These are phyloP conservation scores for Chytriomyces hyalinus DNA, from an alignment of 192 early-diverging fungal species.

Conservation along the genomic window DNA sequence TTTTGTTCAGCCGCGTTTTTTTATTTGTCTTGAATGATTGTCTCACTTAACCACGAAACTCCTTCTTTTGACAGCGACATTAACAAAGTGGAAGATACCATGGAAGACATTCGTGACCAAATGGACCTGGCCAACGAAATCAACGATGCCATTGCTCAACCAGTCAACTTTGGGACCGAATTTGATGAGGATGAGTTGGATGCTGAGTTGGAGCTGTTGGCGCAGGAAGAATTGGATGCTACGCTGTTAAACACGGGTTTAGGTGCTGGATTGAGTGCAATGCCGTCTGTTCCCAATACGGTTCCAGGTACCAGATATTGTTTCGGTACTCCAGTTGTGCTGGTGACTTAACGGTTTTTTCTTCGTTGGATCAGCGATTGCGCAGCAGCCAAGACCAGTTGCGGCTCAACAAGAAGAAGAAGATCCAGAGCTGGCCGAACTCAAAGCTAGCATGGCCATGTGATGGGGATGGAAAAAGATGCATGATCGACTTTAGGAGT, in stretches of 20 bases:
- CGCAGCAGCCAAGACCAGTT: conserved; percentile 51
- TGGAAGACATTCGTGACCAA: conserved; percentile 98
- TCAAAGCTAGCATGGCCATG: conserved; percentile 80
- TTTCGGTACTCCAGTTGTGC: neutral
- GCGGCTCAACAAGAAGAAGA: conserved; percentile 66
- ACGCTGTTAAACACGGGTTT: conserved; percentile 77
- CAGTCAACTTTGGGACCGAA: conserved; percentile 83
- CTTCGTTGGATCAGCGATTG: conserved; percentile 46
- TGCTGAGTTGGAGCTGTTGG: conserved; percentile 87
- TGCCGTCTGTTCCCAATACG: conserved; percentile 62
- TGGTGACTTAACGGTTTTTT: neutral
- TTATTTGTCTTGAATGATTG: neutral
- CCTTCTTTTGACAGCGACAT: conserved; percentile 67
- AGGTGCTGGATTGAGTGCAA: conserved; percentile 38
- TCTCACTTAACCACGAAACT: neutral
- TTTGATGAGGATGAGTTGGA: conserved; percentile 93
- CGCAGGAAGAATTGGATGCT: conserved; percentile 90
- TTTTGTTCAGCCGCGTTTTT: neutral
- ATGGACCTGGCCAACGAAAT: conserved; percentile 97
- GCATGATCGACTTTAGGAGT: neutral
- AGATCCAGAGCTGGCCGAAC: conserved; percentile 79
- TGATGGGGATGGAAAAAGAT: neutral
- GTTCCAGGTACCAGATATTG: conserved; percentile 63
- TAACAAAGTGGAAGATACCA: conserved; percentile 92
- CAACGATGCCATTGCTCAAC: conserved; percentile 89